Conservation (phyloP, 1,284 basidiomycete species). For the Malassezia arunalokei region DNA sequence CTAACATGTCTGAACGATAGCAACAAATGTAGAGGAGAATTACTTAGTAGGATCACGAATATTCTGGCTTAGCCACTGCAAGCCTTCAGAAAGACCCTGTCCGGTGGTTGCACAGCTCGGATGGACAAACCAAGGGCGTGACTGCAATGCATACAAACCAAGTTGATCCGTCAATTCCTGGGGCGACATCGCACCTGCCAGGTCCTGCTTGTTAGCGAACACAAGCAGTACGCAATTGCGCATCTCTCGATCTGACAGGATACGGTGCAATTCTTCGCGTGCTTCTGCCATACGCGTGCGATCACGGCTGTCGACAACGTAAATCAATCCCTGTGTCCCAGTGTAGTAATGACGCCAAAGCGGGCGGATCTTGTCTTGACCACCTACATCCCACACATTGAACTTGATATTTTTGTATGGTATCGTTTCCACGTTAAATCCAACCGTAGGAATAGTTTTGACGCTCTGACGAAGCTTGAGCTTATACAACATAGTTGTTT, state of each 20-base stretch:
- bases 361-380: conserved; percentile 50
- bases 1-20: neutral
- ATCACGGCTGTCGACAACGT: conserved; percentile 65
- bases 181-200: conserved; percentile 95
- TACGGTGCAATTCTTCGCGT: conserved; percentile 85
- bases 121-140: conserved; percentile 97
- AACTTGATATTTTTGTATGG: conserved; percentile 49
- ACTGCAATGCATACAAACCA: conserved; percentile 85
- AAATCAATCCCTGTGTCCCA: conserved; percentile 55
- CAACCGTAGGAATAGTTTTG: conserved; percentile 95
- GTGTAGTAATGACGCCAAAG: conserved; percentile 88
- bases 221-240: conserved; percentile 90
- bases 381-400: conserved; percentile 47
- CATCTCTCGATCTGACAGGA: conserved; percentile 95
- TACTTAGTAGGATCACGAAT: neutral
- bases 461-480: conserved; percentile 98
- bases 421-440: conserved; percentile 50
- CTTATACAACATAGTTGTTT: conserved; percentile 79
- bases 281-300: conserved; percentile 92
- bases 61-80: conserved; percentile 38
- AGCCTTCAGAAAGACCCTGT: conserved; percentile 41
- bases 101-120: conserved; percentile 50
- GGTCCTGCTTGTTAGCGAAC: conserved; percentile 99
- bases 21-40: neutral
- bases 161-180: conserved; percentile 97